A percentile compares a stretch with the other conserved stretches of the same genome.
phyloP scores from a whole-genome alignment of 805 yeast genomes.

The Candida loeiensis region DNA sequence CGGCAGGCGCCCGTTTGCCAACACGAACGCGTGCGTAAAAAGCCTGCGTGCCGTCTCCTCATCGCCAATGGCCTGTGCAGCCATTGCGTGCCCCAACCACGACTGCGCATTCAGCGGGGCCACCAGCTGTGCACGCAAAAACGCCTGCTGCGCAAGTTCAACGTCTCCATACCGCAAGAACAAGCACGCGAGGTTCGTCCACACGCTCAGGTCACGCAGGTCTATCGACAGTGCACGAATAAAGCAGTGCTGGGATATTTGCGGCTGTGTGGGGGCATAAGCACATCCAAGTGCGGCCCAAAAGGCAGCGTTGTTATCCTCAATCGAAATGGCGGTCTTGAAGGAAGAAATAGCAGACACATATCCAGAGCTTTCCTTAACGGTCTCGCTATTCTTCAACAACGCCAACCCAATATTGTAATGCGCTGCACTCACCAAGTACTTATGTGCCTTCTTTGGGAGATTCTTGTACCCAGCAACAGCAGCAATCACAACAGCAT shows the following conservation, averaged over 20 bases:
- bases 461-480: conserved; percentile 41
- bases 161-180: conserved; percentile 66
- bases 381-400: too few relatives aligned
- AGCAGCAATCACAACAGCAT: conserved; percentile 44
- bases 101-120: conserved; percentile 73
- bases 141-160: conserved; percentile 69
- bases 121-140: conserved; percentile 69
- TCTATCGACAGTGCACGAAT: conserved; percentile 75
- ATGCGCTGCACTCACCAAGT: conserved; percentile 50
- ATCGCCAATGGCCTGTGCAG: conserved; percentile 52
- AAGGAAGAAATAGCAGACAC: conserved; percentile 53
- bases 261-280: conserved; percentile 57
- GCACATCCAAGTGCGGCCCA: conserved; percentile 88
- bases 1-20: conserved; percentile 72
- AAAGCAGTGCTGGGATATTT: conserved; percentile 88
- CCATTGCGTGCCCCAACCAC: conserved; percentile 85
- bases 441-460: conserved; percentile 39
- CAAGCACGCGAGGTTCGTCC: conserved; percentile 81
- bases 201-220: conserved; percentile 61
- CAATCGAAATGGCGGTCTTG: conserved; percentile 68
- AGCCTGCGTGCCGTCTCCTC: conserved; percentile 48
- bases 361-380: too few relatives aligned
- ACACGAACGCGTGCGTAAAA: conserved; percentile 72
- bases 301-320: conserved; percentile 62
- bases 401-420: conserved; percentile 74